Percentiles rank a stretch among this genome's conserved stretches.
phyloP scores from a whole-genome alignment of 441 rosid genomes.

The Brassica hybrid region DNA sequence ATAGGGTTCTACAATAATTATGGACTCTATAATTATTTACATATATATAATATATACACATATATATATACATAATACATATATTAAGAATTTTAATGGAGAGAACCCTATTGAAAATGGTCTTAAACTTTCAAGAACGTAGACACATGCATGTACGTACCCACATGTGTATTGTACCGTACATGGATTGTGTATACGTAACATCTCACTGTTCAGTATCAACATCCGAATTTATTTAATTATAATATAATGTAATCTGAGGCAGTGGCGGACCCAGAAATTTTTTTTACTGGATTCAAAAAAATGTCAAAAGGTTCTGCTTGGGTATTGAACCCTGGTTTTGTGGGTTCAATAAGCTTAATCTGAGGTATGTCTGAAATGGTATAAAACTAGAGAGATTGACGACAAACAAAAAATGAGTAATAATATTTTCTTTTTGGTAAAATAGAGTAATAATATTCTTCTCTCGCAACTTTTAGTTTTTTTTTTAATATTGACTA shows the following conservation, averaged over 20 bases:
- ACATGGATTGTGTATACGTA: constrained; percentile 2
- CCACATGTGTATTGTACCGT: constrained; percentile 2
- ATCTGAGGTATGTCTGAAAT: not conserved
- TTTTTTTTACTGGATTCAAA: too few relatives aligned
- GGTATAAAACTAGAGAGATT: not conserved
- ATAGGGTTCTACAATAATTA: too few relatives aligned
- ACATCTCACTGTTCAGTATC: constrained; percentile 10
- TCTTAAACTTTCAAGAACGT: constrained; percentile 6
- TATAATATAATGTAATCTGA: not conserved
- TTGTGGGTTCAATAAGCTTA: too few relatives aligned
- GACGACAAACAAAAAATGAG: not conserved
- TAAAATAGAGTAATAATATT: not conserved
- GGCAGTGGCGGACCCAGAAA: not conserved
- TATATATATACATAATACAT: too few relatives aligned
- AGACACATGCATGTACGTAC: constrained; percentile 11
- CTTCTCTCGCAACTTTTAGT: not conserved
- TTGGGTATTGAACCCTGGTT: too few relatives aligned
- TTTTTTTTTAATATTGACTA: not conserved
- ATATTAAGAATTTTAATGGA: too few relatives aligned
- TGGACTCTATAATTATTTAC: too few relatives aligned
- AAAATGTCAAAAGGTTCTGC: too few relatives aligned
- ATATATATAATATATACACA: too few relatives aligned
- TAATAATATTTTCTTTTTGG: not conserved
- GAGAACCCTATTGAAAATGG: too few relatives aligned
- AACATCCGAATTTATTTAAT: not conserved